These are phyloP conservation scores for Lantana camara DNA, from an alignment of 257 asterid species.

Conservation along the genomic window DNA sequence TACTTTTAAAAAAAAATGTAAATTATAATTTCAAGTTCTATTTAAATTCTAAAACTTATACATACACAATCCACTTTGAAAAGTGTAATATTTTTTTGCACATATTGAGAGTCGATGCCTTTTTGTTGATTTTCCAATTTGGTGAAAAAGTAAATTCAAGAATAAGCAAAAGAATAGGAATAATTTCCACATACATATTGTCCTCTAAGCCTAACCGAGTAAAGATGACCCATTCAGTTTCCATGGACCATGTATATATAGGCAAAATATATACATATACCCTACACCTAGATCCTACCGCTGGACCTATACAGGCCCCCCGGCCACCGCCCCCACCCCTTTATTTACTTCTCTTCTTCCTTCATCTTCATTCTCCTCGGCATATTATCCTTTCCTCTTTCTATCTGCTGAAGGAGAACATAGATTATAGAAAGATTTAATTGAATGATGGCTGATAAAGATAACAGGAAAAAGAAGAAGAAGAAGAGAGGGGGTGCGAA, in stretches of 20 bases:
- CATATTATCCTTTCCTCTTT: background rate
- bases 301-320: constrained; percentile 18
- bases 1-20: no score
- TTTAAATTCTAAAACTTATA: no score
- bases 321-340: constrained; percentile 8
- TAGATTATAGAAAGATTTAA: background rate
- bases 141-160: constrained; percentile 4
- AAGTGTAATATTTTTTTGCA: background rate
- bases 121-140: background rate
- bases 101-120: constrained; percentile 13
- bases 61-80: background rate
- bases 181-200: constrained; percentile 12
- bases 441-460: constrained; percentile 57
- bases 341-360: background rate
- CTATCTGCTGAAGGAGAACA: background rate
- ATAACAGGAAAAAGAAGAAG: constrained; percentile 64
- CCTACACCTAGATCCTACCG: constrained; percentile 36
- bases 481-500: constrained; percentile 94
- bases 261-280: constrained; percentile 7
- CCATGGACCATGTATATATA: constrained; percentile 31
- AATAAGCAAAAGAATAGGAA: constrained; percentile 13
- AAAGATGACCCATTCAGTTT: constrained; percentile 36
- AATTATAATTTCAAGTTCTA: no score
- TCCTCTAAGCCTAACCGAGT: constrained; percentile 28
- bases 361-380: constrained; percentile 6